phyloP scores from a whole-genome alignment of 208 protist species.

The Wallacemonas collosoma region DNA sequence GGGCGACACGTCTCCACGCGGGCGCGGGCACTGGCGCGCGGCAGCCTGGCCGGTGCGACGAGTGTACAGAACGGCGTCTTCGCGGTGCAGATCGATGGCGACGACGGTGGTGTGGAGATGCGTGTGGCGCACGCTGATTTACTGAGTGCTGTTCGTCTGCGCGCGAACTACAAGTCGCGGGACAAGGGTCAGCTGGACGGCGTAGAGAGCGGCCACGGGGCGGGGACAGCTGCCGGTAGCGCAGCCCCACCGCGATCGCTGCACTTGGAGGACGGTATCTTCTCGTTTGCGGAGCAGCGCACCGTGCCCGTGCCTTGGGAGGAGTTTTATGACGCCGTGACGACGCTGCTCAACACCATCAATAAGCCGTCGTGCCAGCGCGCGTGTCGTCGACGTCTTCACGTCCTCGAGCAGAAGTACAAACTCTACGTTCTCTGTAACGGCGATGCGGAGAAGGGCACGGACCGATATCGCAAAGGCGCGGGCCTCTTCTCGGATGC shows the following conservation, averaged over 20 bases:
- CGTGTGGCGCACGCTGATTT: constrained; percentile 49
- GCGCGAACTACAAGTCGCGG: constrained; percentile 66
- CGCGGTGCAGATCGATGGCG: constrained; percentile 61
- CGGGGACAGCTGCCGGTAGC: not conserved
- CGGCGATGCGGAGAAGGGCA: constrained; percentile 60
- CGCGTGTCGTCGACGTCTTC: constrained; percentile 71
- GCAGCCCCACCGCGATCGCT: constrained; percentile 25
- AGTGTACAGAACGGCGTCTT: constrained; percentile 32
- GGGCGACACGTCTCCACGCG: constrained; percentile 1
- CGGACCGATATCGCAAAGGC: constrained; percentile 57
- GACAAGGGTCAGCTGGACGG: constrained; percentile 68
- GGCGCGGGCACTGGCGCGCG: not conserved
- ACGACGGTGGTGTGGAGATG: constrained; percentile 85
- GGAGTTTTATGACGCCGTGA: constrained; percentile 74
- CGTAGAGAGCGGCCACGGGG: constrained; percentile 2
- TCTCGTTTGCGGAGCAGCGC: constrained; percentile 58
- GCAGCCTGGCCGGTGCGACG: not conserved
- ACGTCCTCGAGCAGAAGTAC: constrained; percentile 93
- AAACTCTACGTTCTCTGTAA: constrained; percentile 93
- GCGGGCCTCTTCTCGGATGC: constrained; percentile 88
- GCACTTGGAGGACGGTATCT: constrained; percentile 66
- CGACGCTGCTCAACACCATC: constrained; percentile 39
- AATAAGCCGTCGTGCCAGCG: constrained; percentile 57
- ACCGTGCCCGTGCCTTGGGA: constrained; percentile 66
- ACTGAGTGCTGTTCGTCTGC: constrained; percentile 43